Evolutionary conservation across 106 monocot genomes (phyloP).

Genomic region (Allium fistulosum): DNA sequence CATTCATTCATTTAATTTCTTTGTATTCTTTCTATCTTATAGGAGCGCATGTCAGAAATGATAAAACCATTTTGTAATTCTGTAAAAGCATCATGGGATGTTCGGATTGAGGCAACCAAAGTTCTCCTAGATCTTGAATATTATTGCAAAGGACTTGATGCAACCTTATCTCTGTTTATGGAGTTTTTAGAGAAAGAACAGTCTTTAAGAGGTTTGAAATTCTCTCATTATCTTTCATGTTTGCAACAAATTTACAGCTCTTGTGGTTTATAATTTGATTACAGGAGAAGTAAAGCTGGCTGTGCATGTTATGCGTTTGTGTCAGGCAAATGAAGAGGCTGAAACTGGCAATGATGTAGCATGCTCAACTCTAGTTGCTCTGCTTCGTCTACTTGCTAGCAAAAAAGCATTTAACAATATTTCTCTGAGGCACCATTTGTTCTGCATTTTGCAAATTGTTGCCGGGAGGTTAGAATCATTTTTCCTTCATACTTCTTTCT

Average conservation of each 20-base stretch:
- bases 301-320: conserved; percentile 67
- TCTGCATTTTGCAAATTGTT: conserved; percentile 87
- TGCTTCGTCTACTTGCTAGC: conserved; percentile 60
- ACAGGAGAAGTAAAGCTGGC: conserved; percentile 83
- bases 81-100: conserved; percentile 51
- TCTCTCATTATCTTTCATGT: not conserved
- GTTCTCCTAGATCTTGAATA: conserved; percentile 77
- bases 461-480: conserved; percentile 68
- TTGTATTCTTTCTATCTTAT: conserved; percentile 4
- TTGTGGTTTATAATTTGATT: conserved; percentile 1
- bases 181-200: conserved; percentile 60
- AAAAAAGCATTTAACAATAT: conserved; percentile 83
- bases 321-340: conserved; percentile 63
- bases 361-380: conserved; percentile 39
- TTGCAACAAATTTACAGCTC: not conserved
- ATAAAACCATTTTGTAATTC: conserved; percentile 60
- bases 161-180: conserved; percentile 55
- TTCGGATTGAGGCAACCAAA: conserved; percentile 77
- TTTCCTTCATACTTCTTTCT: not conserved
- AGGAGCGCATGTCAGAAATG: conserved; percentile 52
- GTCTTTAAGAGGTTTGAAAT: conserved; percentile 60
- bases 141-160: conserved; percentile 67
- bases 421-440: conserved; percentile 75
- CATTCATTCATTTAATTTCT: not conserved
- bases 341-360: conserved; percentile 19